Conservation (phyloP, 768 basidiomycete genomes). For the Tulasnella sp. region DNA sequence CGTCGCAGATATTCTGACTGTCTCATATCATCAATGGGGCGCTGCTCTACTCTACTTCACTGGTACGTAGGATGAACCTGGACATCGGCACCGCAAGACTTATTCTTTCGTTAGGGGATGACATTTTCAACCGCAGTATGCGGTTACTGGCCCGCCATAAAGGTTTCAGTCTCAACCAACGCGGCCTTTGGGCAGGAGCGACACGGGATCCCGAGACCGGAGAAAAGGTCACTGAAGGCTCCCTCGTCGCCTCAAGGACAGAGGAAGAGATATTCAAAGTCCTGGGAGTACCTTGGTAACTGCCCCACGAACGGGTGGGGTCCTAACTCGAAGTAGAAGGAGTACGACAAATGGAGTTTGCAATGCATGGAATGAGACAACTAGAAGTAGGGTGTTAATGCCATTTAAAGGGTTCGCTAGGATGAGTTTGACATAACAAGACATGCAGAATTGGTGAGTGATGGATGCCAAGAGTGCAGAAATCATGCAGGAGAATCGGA, state of each 20-base stretch:
- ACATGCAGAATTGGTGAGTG: background rate
- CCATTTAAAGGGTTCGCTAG: background rate
- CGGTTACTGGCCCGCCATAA: slow-evolving; percentile 72
- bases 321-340: background rate
- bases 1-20: slow-evolving; percentile 59
- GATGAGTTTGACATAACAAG: background rate
- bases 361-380: background rate
- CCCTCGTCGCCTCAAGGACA: slow-evolving; percentile 67
- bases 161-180: slow-evolving; percentile 83
- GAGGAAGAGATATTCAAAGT: slow-evolving; percentile 81
- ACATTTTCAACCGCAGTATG: slow-evolving; percentile 88
- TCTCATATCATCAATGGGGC: slow-evolving; percentile 71
- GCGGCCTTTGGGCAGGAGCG: slow-evolving; percentile 66
- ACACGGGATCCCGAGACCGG: slow-evolving; percentile 59
- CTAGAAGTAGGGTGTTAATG: background rate
- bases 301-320: slow-evolving; percentile 66
- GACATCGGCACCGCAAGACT: background rate
- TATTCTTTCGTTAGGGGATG: slow-evolving; percentile 48
- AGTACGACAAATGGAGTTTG: background rate
- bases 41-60: slow-evolving; percentile 91
- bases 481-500: background rate
- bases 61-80: slow-evolving; percentile 35
- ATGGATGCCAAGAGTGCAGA: background rate
- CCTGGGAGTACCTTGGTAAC: slow-evolving; percentile 73
- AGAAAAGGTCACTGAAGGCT: slow-evolving; percentile 58